phyloP scores from a whole-genome alignment of 1,284 basidiomycete genomes.

The Microbotryum violaceum region DNA sequence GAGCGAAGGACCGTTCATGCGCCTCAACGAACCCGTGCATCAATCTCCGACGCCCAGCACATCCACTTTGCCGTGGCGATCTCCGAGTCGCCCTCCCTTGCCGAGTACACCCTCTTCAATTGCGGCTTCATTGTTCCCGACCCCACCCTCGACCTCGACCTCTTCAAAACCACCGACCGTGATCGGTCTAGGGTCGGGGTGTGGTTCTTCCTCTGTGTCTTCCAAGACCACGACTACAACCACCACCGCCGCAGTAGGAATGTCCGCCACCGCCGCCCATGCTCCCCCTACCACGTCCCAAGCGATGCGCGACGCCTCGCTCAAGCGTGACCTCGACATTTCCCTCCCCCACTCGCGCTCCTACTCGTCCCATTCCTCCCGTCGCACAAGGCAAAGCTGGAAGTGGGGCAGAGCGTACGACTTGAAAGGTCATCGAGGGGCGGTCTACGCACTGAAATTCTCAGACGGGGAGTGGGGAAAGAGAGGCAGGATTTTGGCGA shows the following conservation, averaged over 20 bases:
- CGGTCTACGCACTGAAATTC: conserved; percentile 8
- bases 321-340: conserved; percentile 11
- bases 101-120: conserved; percentile 5
- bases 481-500: neutral
- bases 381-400: conserved; percentile 4
- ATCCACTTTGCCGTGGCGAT: neutral
- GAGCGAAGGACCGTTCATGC: conserved; percentile 3
- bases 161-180: neutral
- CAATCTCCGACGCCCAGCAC: neutral
- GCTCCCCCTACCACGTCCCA: neutral
- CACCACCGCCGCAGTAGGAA: neutral
- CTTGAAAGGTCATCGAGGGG: conserved; percentile 12
- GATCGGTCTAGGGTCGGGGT: too few relatives aligned
- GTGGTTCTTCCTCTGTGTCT: neutral
- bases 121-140: conserved; percentile 4
- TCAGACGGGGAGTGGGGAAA: neutral
- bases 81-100: neutral
- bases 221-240: neutral
- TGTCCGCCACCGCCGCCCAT: neutral
- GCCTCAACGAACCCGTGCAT: conserved; percentile 7
- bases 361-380: neutral
- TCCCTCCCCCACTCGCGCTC: neutral
- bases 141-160: neutral
- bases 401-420: conserved; percentile 13
- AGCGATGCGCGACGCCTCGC: conserved; percentile 5